phyloP scores from a whole-genome alignment of 1,284 basidiomycete genomes.

The Leccinum subrobustum region DNA sequence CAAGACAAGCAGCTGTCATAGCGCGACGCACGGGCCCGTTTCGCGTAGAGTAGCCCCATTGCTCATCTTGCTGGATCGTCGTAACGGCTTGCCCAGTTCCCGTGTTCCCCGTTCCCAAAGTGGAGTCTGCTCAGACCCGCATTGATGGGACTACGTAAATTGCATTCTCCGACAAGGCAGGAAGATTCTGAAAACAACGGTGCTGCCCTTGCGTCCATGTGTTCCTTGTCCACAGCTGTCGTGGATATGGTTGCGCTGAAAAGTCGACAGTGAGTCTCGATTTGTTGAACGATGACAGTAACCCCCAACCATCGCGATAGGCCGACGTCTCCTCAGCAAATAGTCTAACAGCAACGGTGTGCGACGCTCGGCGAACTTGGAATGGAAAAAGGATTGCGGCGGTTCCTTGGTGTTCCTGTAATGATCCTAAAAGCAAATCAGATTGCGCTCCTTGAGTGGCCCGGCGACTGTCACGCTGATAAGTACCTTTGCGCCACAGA shows the following conservation, averaged over 20 bases:
- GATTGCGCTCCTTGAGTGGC: neutral
- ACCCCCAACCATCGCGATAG: neutral
- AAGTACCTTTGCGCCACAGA: neutral
- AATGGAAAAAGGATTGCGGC: neutral
- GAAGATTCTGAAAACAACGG: neutral
- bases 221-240: neutral
- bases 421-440: neutral
- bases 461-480: neutral
- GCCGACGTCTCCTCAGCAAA: neutral
- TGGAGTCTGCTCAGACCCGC: neutral
- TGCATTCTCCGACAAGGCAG: neutral
- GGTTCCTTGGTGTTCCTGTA: neutral
- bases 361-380: neutral
- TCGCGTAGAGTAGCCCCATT: neutral
- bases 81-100: neutral
- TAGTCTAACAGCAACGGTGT: neutral
- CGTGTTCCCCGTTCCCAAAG: neutral
- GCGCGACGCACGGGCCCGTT: neutral
- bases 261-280: neutral
- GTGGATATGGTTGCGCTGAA: neutral
- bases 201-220: neutral
- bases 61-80: neutral
- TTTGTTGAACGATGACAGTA: neutral
- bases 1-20: neutral
- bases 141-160: slow-evolving; percentile 7